phyloP scores from a whole-genome alignment of 1,139 yeast genomes.

The Nakaseomyces nivariensis region DNA sequence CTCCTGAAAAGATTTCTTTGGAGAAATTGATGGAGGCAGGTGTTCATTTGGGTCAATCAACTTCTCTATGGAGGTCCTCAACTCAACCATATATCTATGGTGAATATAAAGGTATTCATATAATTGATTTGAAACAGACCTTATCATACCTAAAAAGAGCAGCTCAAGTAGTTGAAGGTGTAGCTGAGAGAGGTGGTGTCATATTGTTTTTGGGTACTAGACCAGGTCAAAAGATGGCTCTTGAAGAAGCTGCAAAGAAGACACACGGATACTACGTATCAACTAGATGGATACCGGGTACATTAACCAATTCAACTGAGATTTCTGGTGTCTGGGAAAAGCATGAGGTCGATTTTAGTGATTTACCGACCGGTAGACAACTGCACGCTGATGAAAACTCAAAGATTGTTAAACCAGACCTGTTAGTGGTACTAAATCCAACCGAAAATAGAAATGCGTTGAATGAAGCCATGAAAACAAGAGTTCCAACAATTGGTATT shows the following conservation, averaged over 20 bases:
- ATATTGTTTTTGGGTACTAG: conserved; percentile 79
- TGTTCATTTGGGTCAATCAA: conserved; percentile 87
- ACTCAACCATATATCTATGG: conserved; percentile 87
- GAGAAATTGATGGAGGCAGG: conserved; percentile 80
- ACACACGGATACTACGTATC: conserved; percentile 73
- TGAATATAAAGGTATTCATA: conserved; percentile 75
- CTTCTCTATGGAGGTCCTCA: conserved; percentile 68
- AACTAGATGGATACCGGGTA: conserved; percentile 90
- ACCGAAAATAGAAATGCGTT: conserved; percentile 76
- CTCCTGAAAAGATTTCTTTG: conserved; percentile 49
- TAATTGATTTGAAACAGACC: conserved; percentile 83
- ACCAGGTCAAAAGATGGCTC: conserved; percentile 63
- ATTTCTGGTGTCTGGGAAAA: conserved; percentile 51
- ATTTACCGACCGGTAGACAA: conserved; percentile 48
- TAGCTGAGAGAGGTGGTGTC: conserved; percentile 76
- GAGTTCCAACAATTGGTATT: conserved; percentile 89
- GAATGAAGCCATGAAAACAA: conserved; percentile 67
- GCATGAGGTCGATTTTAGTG: conserved; percentile 60
- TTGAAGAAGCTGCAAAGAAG: conserved; percentile 72
- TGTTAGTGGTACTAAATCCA: conserved; percentile 80
- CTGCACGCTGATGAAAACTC: conserved; percentile 38
- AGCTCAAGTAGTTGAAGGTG: conserved; percentile 65
- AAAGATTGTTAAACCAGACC: conserved; percentile 68
- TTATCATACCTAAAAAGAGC: conserved; percentile 68
- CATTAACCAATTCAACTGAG: conserved; percentile 75